Percentiles rank a stretch among this genome's conserved stretches.
Conservation (phyloP, 805 yeast genomes). For the Candida tibetensis region DNA sequence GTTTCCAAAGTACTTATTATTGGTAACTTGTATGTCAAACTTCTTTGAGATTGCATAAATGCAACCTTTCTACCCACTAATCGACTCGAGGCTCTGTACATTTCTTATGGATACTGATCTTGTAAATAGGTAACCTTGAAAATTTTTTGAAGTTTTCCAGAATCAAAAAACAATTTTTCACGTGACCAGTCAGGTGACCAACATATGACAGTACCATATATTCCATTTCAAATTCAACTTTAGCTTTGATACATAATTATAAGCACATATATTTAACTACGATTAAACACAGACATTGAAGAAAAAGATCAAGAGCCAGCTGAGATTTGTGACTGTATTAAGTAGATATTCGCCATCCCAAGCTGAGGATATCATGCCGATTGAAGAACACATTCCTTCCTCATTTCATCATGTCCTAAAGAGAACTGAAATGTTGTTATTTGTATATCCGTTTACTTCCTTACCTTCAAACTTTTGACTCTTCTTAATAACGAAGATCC, state of each 20-base stretch:
- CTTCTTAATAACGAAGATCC: constrained; percentile 63
- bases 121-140: background rate
- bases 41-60: constrained; percentile 8
- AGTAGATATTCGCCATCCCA: background rate
- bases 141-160: background rate
- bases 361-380: background rate
- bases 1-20: constrained; percentile 29
- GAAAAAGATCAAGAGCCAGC: background rate
- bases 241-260: background rate
- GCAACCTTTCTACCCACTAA: constrained; percentile 1
- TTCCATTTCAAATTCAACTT: no score
- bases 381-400: background rate
- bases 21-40: constrained; percentile 35
- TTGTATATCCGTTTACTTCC: constrained; percentile 22
- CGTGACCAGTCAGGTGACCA: background rate
- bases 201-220: no score
- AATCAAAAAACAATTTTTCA: background rate
- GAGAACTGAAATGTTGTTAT: background rate
- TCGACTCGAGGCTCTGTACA: constrained; percentile 10
- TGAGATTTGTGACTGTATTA: background rate
- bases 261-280: constrained; percentile 1
- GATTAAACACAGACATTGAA: background rate
- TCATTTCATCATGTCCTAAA: background rate
- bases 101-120: background rate
- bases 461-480: constrained; percentile 86